phyloP scores from a whole-genome alignment of 2,329 filamentous ascomycete genomes.

The Penicillium sp. region DNA sequence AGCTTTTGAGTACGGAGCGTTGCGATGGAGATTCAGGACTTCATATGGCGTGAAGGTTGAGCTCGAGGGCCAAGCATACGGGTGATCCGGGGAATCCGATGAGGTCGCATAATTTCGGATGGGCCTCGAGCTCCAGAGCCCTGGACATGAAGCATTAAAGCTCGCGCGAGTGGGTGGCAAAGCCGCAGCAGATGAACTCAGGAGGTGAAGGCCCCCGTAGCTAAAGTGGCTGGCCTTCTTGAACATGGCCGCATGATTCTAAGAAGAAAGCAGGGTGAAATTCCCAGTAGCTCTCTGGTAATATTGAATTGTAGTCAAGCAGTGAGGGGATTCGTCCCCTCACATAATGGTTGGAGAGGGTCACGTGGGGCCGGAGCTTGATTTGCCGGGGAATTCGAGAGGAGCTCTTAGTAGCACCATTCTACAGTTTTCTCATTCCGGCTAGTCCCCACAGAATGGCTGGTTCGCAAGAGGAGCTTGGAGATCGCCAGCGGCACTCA shows the following conservation, averaged over 20 bases:
- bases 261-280: conserved; percentile 23
- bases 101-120: conserved; percentile 40
- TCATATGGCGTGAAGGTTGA: conserved; percentile 76
- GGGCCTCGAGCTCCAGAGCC: conserved; percentile 19
- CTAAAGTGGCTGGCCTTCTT: conserved; percentile 50
- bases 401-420: not conserved
- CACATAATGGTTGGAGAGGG: conserved; percentile 7
- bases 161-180: conserved; percentile 24
- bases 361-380: conserved; percentile 24
- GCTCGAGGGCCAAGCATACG: conserved; percentile 50
- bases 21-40: conserved; percentile 68
- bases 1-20: conserved; percentile 75
- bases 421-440: not conserved
- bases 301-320: not conserved
- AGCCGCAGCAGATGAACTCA: conserved; percentile 31
- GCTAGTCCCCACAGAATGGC: conserved; percentile 29
- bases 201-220: conserved; percentile 43
- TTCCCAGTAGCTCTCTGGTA: conserved; percentile 17
- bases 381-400: conserved; percentile 4
- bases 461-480: conserved; percentile 26
- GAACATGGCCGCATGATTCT: conserved; percentile 50
- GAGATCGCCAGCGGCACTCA: conserved; percentile 29
- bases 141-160: conserved; percentile 25
- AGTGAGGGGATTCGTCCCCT: conserved; percentile 10
- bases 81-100: conserved; percentile 35